phyloP scores from a whole-genome alignment of 2,329 filamentous ascomycete genomes.

The Talaromyces sp. region DNA sequence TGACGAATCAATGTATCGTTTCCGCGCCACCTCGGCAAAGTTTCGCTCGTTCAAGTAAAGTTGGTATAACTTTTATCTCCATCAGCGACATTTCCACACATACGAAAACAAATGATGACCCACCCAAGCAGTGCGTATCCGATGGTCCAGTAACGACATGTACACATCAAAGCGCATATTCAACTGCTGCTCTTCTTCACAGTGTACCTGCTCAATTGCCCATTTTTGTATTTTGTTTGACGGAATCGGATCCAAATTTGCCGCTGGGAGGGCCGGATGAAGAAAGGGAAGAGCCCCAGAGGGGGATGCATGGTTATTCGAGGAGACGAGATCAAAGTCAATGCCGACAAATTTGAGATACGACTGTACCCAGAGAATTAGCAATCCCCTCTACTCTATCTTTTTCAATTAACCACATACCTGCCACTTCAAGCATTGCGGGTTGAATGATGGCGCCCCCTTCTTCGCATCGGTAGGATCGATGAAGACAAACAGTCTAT shows the following conservation, averaged over 20 bases:
- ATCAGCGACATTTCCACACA: neutral
- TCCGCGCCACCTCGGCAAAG: slow-evolving; percentile 57
- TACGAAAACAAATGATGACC: slow-evolving; percentile 15
- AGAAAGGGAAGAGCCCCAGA: slow-evolving; percentile 85
- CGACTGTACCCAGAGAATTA: slow-evolving; percentile 48
- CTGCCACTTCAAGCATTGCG: slow-evolving; percentile 94
- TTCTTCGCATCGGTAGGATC: slow-evolving; percentile 55
- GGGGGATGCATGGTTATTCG: slow-evolving; percentile 90
- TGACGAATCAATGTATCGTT: slow-evolving; percentile 64
- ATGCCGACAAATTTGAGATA: slow-evolving; percentile 74
- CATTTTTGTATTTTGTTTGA: slow-evolving; percentile 66
- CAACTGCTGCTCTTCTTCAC: slow-evolving; percentile 44
- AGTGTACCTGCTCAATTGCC: slow-evolving; percentile 49
- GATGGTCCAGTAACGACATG: slow-evolving; percentile 67
- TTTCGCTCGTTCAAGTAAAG: slow-evolving; percentile 73
- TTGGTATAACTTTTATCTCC: slow-evolving; percentile 57
- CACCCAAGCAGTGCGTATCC: slow-evolving; percentile 83
- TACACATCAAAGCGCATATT: slow-evolving; percentile 67
- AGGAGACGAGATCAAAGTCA: slow-evolving; percentile 61
- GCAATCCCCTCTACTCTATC: neutral
- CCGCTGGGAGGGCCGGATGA: slow-evolving; percentile 49
- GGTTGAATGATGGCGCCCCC: slow-evolving; percentile 76
- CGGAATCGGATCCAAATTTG: slow-evolving; percentile 46
- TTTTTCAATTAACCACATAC: slow-evolving; percentile 42
- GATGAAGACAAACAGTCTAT: slow-evolving; percentile 72